Evolutionary conservation across 306 rosid genomes (phyloP).

Genomic region (Acacia melanoxylon): DNA sequence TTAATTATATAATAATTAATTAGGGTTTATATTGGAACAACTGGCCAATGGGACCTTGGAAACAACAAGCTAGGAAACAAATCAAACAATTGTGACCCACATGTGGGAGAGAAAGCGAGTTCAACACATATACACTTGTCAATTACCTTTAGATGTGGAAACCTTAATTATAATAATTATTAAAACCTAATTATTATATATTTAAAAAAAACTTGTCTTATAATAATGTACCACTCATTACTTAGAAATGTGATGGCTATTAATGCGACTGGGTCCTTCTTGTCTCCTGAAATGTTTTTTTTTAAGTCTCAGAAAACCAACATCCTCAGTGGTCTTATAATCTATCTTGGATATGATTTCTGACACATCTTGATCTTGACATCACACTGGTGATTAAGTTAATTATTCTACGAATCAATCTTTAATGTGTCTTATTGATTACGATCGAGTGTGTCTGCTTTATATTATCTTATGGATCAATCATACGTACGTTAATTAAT

Average conservation of each 20-base stretch:
- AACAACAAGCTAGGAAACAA: constrained; percentile 41
- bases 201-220: too few relatives aligned
- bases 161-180: neutral
- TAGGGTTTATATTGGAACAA: constrained; percentile 40
- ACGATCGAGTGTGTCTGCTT: constrained; percentile 10
- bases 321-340: constrained; percentile 73
- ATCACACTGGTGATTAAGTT: constrained; percentile 34
- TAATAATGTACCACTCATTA: constrained; percentile 42
- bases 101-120: constrained; percentile 40
- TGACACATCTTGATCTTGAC: constrained; percentile 40
- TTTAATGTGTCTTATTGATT: constrained; percentile 22
- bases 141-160: constrained; percentile 31
- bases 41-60: constrained; percentile 55
- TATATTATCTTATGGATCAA: constrained; percentile 28
- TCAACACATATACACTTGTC: constrained; percentile 32
- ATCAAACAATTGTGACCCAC: constrained; percentile 46
- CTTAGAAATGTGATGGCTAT: constrained; percentile 59
- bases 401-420: constrained; percentile 7
- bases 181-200: neutral
- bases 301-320: constrained; percentile 60
- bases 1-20: constrained; percentile 5
- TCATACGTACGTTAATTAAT: constrained; percentile 11
- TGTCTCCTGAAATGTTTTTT: constrained; percentile 28
- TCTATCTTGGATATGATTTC: constrained; percentile 69
- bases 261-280: constrained; percentile 46